Conservation (phyloP, 306 rosid species). For the Aeschynomene evenia region DNA sequence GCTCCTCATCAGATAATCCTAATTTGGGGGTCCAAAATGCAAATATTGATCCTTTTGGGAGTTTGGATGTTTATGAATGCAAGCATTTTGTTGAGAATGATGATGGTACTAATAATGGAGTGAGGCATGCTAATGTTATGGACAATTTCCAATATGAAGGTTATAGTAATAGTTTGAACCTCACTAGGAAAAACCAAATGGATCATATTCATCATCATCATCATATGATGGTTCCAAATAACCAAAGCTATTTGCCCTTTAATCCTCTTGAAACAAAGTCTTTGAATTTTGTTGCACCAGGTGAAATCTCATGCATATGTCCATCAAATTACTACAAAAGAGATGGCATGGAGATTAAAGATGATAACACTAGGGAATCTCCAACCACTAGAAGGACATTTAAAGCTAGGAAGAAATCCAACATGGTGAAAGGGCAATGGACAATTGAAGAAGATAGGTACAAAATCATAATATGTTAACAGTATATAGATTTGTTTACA, state of each 20-base stretch:
- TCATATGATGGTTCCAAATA: conserved; percentile 33
- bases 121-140: conserved; percentile 46
- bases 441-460: conserved; percentile 87
- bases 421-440: conserved; percentile 89
- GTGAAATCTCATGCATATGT: conserved; percentile 64
- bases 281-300: conserved; percentile 54
- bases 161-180: conserved; percentile 39
- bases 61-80: conserved; percentile 41
- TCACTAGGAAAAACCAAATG: conserved; percentile 39
- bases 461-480: background rate
- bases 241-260: conserved; percentile 33
- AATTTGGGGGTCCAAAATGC: conserved; percentile 47
- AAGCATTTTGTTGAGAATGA: conserved; percentile 50
- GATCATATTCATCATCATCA: too few species aligned
- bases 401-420: conserved; percentile 57
- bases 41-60: conserved; percentile 44
- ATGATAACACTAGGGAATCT: conserved; percentile 37
- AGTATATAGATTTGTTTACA: background rate
- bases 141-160: conserved; percentile 56
- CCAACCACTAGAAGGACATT: conserved; percentile 38
- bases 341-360: conserved; percentile 36
- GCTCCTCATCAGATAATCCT: conserved; percentile 40
- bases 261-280: conserved; percentile 45
- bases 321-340: conserved; percentile 46
- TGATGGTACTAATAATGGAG: too few species aligned